These are phyloP conservation scores for Buddleja alternifolia DNA, from an alignment of 257 asterid genomes.

Conservation along the genomic window DNA sequence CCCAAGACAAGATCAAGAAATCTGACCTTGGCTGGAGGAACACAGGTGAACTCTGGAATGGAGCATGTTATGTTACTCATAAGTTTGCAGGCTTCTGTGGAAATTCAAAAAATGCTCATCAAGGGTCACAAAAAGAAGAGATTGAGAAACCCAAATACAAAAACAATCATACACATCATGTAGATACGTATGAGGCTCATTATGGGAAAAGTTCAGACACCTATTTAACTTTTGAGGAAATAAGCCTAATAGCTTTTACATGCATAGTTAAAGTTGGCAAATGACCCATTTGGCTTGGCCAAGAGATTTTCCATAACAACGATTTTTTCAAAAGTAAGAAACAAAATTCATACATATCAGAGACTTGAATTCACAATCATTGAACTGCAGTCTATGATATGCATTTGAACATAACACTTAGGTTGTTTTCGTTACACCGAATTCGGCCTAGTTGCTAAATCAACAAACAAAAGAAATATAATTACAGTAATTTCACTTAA, in stretches of 20 bases:
- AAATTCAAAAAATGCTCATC: slow-evolving; percentile 17
- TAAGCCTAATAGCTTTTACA: background rate
- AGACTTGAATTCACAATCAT: background rate
- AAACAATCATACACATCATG: slow-evolving; percentile 5
- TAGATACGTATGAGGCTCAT: background rate
- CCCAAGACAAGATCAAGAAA: slow-evolving; percentile 21
- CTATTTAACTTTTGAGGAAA: background rate
- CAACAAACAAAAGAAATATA: background rate
- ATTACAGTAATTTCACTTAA: background rate
- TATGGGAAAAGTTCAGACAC: background rate
- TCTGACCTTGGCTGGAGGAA: slow-evolving; percentile 86
- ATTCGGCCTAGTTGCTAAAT: background rate
- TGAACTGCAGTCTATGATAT: background rate
- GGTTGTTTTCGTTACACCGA: background rate
- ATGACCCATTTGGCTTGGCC: background rate
- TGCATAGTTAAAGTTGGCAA: background rate
- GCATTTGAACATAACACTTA: background rate
- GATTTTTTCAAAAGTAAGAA: no score
- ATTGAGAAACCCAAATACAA: background rate
- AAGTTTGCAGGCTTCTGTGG: slow-evolving; percentile 86
- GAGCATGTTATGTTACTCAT: slow-evolving; percentile 87
- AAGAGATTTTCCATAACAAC: slow-evolving; percentile 5
- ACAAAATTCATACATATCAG: background rate
- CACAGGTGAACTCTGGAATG: slow-evolving; percentile 93
- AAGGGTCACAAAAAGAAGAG: slow-evolving; percentile 8